Percentiles rank a stretch among this genome's conserved stretches.
phyloP scores from a whole-genome alignment of 371 early-diverging fungal species.

The Batkoa obscura region DNA sequence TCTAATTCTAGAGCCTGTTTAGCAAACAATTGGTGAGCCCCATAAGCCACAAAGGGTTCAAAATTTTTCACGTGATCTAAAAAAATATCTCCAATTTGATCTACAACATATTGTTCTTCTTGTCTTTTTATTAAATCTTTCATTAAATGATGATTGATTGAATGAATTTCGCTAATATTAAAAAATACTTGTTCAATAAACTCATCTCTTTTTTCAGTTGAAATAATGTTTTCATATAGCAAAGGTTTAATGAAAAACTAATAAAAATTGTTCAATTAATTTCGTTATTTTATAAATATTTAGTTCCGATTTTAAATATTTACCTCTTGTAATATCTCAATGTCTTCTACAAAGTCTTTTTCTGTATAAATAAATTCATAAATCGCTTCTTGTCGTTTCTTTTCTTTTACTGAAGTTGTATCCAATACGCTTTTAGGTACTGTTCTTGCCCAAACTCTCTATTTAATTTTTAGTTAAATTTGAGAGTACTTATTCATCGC shows the following conservation, averaged over 20 bases:
- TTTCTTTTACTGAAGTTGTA: conserved; percentile 45
- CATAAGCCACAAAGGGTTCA: conserved; percentile 69
- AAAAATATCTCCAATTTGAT: conserved; percentile 73
- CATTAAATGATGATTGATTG: conserved; percentile 43
- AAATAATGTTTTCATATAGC: conserved; percentile 37
- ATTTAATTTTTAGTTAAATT: not conserved
- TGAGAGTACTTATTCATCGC: not conserved
- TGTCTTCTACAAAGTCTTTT: conserved; percentile 71
- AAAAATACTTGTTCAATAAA: conserved; percentile 64
- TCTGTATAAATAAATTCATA: conserved; percentile 81
- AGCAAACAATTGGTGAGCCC: conserved; percentile 67
- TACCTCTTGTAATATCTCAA: conserved; percentile 49
- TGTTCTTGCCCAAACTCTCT: conserved; percentile 32
- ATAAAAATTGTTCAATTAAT: not conserved
- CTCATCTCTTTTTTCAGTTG: conserved; percentile 24
- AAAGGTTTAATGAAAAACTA: conserved; percentile 60
- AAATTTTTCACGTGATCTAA: conserved; percentile 46
- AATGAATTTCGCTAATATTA: conserved; percentile 53
- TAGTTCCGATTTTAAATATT: too few relatives aligned
- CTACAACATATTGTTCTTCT: conserved; percentile 39
- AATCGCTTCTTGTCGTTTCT: conserved; percentile 77
- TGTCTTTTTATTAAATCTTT: conserved; percentile 47
- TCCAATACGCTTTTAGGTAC: conserved; percentile 49
- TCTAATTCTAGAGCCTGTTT: conserved; percentile 67
- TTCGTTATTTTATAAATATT: too few relatives aligned